Percentiles rank a stretch among this genome's conserved stretches.
Conservation (phyloP, 1,284 basidiomycete species). For the Ceratobasidium sp. region DNA sequence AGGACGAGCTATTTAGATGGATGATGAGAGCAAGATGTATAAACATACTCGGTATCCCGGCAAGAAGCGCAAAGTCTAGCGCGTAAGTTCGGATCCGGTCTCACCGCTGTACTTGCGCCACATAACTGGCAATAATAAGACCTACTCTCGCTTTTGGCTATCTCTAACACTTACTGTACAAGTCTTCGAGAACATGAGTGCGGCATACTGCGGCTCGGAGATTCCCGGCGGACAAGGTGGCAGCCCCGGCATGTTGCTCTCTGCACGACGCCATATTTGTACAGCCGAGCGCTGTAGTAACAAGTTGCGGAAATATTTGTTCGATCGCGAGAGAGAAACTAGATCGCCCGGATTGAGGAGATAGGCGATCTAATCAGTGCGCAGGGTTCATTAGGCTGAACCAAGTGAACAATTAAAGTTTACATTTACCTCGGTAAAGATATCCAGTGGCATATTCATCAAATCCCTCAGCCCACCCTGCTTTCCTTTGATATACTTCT, state of each 20-base stretch:
- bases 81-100: conserved; percentile 13
- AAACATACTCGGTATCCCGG: conserved; percentile 10
- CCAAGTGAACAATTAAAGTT: not conserved
- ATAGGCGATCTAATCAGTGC: conserved; percentile 6
- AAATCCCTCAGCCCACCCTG: not conserved
- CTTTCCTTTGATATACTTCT: not conserved
- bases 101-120: not conserved
- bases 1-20: not conserved
- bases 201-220: conserved; percentile 15
- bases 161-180: not conserved
- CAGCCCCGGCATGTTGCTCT: not conserved
- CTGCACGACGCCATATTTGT: conserved; percentile 7
- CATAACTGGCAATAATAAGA: not conserved
- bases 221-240: conserved; percentile 2
- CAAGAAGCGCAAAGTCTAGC: conserved; percentile 5
- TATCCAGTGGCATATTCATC: not conserved
- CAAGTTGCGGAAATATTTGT: conserved; percentile 18
- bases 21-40: not conserved
- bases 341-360: conserved; percentile 8
- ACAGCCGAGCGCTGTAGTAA: conserved; percentile 6
- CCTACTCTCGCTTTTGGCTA: too few species aligned
- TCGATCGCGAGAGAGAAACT: conserved; percentile 3
- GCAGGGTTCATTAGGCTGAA: not conserved
- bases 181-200: conserved; percentile 7
- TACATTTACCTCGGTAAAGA: conserved; percentile 4